Conservation (phyloP, 2,329 filamentous ascomycete species). For the Ophiostoma tasmaniense region DNA sequence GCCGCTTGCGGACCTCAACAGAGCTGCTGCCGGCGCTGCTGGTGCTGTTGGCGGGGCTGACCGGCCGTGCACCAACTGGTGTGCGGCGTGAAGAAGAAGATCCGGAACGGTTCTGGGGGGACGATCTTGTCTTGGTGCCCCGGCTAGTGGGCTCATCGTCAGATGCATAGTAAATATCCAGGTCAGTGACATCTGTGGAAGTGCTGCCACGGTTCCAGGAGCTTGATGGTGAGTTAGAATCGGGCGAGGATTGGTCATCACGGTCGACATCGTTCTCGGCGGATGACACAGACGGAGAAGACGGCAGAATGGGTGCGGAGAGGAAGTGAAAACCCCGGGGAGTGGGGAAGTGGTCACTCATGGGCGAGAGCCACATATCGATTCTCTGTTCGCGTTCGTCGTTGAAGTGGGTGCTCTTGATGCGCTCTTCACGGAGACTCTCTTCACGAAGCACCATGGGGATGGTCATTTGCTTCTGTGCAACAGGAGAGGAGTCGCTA, state of each 20-base stretch:
- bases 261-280: slow-evolving; percentile 36
- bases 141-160: slow-evolving; percentile 54
- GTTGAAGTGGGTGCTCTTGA: slow-evolving; percentile 28
- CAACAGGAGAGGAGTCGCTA: slow-evolving; percentile 16
- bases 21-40: slow-evolving; percentile 6
- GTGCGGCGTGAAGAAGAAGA: neutral
- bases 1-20: slow-evolving; percentile 31
- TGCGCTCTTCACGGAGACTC: slow-evolving; percentile 24
- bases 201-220: slow-evolving; percentile 52
- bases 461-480: neutral
- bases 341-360: slow-evolving; percentile 61
- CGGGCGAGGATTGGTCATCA: slow-evolving; percentile 28
- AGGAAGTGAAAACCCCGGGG: slow-evolving; percentile 60
- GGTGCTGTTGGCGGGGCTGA: neutral
- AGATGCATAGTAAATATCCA: slow-evolving; percentile 79
- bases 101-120: neutral
- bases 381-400: slow-evolving; percentile 38
- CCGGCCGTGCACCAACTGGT: neutral
- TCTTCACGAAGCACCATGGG: slow-evolving; percentile 10
- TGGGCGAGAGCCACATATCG: slow-evolving; percentile 50
- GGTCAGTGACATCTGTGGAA: slow-evolving; percentile 60
- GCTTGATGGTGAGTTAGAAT: slow-evolving; percentile 35
- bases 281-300: slow-evolving; percentile 49
- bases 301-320: slow-evolving; percentile 53
- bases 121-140: slow-evolving; percentile 28